Base-by-base conservation (phyloP, 352 stramenopile species). In the Pythium dissotocum region DNA sequence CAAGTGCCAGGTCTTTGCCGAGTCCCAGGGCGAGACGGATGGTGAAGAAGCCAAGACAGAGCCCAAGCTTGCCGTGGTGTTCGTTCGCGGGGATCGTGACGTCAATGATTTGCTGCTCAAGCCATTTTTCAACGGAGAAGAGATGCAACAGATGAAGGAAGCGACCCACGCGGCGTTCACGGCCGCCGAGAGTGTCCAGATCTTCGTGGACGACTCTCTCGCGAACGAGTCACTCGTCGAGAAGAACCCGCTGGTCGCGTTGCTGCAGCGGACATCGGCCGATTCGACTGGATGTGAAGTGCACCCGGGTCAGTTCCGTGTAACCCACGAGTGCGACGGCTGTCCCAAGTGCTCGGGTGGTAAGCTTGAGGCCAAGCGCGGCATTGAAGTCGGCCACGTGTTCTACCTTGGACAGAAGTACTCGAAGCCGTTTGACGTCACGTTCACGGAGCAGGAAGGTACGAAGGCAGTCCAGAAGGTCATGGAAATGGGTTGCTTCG, bases 331-430 rank as follows among this genome's bases (percentile, higher is more conserved):
- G 49, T 83, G 85, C 30, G 88, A 96, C 33, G 70, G 66, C 32
- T 95, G 87, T 42, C 72, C 82, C 16, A 76, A 78, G 8, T 70
- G 72, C 26, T 63, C 60, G 14, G 38, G 68, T 14, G 78, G 73
- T 18, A 65, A 65, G 10, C 82, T 97, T 1, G 76, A 86, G 24
- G 80, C 77, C 44, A 91, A 91, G 59, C 86, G 87, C 16, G 90
- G 90, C 35, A 97, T 97, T 18, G 90, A 97, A 65, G 88, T 97
- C 24, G 90, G 86, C 10, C 88, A 96, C 74, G 85, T 94, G 28
- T 97, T 97, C 63, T 93, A 95, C 65, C 73, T 97, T 1, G 89
- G 90, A n/a, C 77, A 90, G 48, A 95, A 94, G 76, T 97, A 97
- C 72, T 94, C 87, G 13, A 91, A 93, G 63, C 76, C 82, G 24